These are phyloP conservation scores for Arthroderma uncinatum DNA, from an alignment of 2,329 filamentous ascomycete species.

Conservation along the genomic window DNA sequence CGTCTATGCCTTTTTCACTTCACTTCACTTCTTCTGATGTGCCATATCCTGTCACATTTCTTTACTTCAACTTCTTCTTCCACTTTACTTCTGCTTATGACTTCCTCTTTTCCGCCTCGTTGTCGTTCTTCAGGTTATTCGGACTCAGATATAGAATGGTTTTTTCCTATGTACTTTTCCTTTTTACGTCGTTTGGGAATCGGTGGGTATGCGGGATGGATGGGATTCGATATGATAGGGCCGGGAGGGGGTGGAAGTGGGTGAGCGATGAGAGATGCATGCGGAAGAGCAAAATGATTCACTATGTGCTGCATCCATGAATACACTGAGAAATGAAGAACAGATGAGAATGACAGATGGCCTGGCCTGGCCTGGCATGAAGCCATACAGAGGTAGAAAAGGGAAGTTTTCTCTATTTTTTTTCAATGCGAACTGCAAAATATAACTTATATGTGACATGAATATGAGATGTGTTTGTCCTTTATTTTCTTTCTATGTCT, in stretches of 20 bases:
- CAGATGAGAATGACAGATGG: background rate
- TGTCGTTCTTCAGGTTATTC: background rate
- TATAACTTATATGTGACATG: conserved; percentile 4
- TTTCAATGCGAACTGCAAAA: background rate
- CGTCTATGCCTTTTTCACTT: background rate
- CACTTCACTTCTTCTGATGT: background rate
- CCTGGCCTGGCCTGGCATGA: background rate
- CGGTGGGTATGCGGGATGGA: background rate
- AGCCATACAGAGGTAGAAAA: background rate
- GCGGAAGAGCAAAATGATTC: background rate
- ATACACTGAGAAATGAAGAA: background rate
- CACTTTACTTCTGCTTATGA: background rate
- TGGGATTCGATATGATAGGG: background rate
- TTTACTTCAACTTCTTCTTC: background rate
- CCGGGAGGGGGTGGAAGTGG: background rate
- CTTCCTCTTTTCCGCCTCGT: background rate
- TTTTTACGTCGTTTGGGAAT: background rate
- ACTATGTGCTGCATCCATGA: background rate
- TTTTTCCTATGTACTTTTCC: background rate
- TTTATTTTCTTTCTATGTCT: conserved; percentile 1
- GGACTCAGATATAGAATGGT: background rate
- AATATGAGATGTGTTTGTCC: conserved; percentile 12
- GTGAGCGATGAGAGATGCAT: background rate
- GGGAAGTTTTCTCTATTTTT: background rate
- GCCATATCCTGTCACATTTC: background rate